These are phyloP conservation scores for Quercus wislizeni DNA, from an alignment of 306 rosid species.

Conservation along the genomic window DNA sequence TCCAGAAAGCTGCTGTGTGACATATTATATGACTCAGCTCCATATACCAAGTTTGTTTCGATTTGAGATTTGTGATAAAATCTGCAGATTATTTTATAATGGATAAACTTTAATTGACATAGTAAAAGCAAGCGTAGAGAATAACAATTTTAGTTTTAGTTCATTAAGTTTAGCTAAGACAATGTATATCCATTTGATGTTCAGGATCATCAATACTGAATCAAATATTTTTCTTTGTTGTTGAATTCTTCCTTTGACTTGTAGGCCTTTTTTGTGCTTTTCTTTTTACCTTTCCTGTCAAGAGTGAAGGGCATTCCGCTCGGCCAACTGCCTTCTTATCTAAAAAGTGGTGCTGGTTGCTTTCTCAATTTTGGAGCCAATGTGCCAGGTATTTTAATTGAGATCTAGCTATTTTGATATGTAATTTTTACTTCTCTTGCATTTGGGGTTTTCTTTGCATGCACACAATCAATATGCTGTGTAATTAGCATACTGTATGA, in stretches of 20 bases:
- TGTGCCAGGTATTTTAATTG: conserved; percentile 41
- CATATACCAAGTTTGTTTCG: neutral
- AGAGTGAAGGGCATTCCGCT: conserved; percentile 74
- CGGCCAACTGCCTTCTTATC: conserved; percentile 70
- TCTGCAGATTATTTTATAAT: neutral
- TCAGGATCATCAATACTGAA: conserved; percentile 9
- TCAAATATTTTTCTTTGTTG: conserved; percentile 1
- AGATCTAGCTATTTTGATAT: conserved; percentile 18
- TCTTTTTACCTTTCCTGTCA: conserved; percentile 71
- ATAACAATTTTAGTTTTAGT: neutral
- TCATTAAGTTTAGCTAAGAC: conserved; percentile 7
- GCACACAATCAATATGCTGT: neutral
- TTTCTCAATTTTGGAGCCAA: conserved; percentile 68
- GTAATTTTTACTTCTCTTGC: neutral
- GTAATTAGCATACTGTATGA: neutral
- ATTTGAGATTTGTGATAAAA: neutral
- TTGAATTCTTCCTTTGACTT: conserved; percentile 11
- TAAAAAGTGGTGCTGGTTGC: conserved; percentile 72
- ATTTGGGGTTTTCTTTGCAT: conserved; percentile 8
- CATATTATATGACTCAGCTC: neutral
- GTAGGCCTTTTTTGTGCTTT: conserved; percentile 79
- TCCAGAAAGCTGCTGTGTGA: neutral
- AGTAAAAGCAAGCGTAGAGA: neutral
- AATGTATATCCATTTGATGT: conserved; percentile 8
- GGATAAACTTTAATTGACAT: neutral